phyloP scores from a whole-genome alignment of 208 protist species.

The Lotmaria passim region DNA sequence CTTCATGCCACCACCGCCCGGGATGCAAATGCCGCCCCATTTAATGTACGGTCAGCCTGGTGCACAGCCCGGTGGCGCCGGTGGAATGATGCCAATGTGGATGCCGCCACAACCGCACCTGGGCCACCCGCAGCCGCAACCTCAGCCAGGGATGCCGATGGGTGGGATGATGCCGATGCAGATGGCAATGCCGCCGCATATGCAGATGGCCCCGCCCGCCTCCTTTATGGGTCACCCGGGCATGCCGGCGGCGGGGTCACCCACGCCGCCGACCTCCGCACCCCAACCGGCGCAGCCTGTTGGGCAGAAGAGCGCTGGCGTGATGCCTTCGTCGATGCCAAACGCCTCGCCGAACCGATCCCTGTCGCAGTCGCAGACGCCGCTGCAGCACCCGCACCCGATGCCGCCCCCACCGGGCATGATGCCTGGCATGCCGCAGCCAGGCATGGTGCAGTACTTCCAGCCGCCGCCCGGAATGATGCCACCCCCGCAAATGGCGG shows the following conservation, averaged over 20 bases:
- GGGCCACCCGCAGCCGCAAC: not conserved
- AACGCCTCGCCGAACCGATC: not conserved
- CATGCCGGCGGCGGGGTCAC: not conserved
- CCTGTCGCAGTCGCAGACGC: slow-evolving; percentile 10
- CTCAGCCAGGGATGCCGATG: slow-evolving; percentile 19
- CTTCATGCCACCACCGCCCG: slow-evolving; percentile 32
- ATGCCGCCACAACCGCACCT: slow-evolving; percentile 14
- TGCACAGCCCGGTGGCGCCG: not conserved
- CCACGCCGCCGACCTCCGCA: not conserved
- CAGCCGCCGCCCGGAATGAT: slow-evolving; percentile 13
- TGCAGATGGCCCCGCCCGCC: slow-evolving; percentile 21
- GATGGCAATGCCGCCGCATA: slow-evolving; percentile 24
- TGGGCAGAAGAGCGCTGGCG: not conserved
- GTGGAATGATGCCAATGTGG: slow-evolving; percentile 27
- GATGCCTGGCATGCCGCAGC: slow-evolving; percentile 3
- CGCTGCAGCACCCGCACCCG: slow-evolving; percentile 12
- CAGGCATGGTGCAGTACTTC: slow-evolving; percentile 22
- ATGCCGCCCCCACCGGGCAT: not conserved
- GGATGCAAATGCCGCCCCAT: slow-evolving; percentile 29
- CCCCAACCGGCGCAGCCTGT: not conserved
- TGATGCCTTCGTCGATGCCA: slow-evolving; percentile 9
- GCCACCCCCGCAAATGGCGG: slow-evolving; percentile 14
- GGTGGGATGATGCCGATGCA: slow-evolving; percentile 32
- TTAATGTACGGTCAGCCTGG: slow-evolving; percentile 14
- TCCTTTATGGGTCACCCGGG: not conserved